Conservation (phyloP, 2,329 filamentous ascomycete genomes). For the Blastomyces gilchristii region DNA sequence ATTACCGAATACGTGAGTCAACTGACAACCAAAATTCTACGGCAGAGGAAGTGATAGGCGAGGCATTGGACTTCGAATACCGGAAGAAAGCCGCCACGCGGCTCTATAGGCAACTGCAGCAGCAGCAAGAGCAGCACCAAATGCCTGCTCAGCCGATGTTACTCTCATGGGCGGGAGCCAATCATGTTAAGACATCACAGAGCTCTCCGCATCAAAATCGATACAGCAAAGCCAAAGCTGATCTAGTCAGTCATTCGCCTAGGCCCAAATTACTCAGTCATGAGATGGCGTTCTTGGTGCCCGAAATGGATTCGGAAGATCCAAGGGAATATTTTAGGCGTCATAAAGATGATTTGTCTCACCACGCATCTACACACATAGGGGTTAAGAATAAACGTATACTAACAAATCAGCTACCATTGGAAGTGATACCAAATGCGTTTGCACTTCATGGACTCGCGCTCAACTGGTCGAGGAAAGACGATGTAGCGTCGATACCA, state of each 20-base stretch:
- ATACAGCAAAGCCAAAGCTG: slow-evolving; percentile 25
- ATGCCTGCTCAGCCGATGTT: background rate
- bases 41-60: slow-evolving; percentile 18
- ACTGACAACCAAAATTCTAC: slow-evolving; percentile 5
- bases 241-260: slow-evolving; percentile 12
- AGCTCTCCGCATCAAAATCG: slow-evolving; percentile 24
- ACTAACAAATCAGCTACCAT: slow-evolving; percentile 20
- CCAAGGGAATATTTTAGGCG: slow-evolving; percentile 26
- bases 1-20: slow-evolving; percentile 4
- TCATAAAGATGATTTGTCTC: slow-evolving; percentile 5
- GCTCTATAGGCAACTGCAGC: slow-evolving; percentile 19
- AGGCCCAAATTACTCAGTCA: background rate
- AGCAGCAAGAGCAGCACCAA: slow-evolving; percentile 14
- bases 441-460: slow-evolving; percentile 19
- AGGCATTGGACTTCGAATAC: slow-evolving; percentile 31
- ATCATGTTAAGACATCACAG: slow-evolving; percentile 8
- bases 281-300: background rate
- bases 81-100: slow-evolving; percentile 29
- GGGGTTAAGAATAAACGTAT: slow-evolving; percentile 12
- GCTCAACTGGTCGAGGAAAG: slow-evolving; percentile 10
- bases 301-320: slow-evolving; percentile 19
- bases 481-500: slow-evolving; percentile 8
- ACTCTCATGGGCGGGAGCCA: background rate
- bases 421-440: slow-evolving; percentile 23
- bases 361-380: slow-evolving; percentile 5